Evolutionary conservation across 441 rosid species (phyloP), one percentile per base, ranked within the genome.

Genomic region (Adansonia madagascariensis): DNA sequence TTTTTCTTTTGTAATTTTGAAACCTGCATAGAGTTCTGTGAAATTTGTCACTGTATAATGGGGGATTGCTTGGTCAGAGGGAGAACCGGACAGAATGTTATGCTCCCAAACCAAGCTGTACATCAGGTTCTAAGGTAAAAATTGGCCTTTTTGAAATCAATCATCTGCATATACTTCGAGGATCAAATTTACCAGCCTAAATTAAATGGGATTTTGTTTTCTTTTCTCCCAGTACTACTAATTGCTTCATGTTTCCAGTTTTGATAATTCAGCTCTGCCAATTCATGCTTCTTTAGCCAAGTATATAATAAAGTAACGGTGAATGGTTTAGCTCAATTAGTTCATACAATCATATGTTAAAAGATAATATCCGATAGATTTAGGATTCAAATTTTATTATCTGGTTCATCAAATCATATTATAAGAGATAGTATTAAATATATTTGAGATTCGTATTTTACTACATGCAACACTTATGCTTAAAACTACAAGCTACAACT

Each of bases 1-100:
- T 22, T 22, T 59, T 3, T 22, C 1, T 22, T 61, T 14, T 12
- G 43, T 39, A 78, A 80, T 4, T 63, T 78, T 17, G 86, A 77
- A 50, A 75, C 9, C 24, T 63, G 71, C 39, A 50, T 7, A n/a
- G 15, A 41, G 39, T 50, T 27, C 27, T 49, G 39, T 64, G 4
- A 10, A 22, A 15, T 24, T 46, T 20, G 31, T 3, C 2, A 6
- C 44, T 62, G 68, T 74, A 24, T 11, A 18, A 52, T 14, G 20
- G 11, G 56, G 52, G 35, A 9, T 60, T 60, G 31, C 31, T 27
- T 27, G 31, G 31, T 27, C 31, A 27, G 31, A 27, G 31, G 31
- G 31, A 27, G 31, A 27, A 1, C 31, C 1, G 31, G 31, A 27
- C 31, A n/a, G 27, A 71, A 81, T 6, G 62, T 49, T 15, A 49